Percentiles rank a stretch among this genome's conserved stretches.
Evolutionary conservation across 2,329 filamentous ascomycete genomes (phyloP).

Genomic region (Sporothrix protearum): DNA sequence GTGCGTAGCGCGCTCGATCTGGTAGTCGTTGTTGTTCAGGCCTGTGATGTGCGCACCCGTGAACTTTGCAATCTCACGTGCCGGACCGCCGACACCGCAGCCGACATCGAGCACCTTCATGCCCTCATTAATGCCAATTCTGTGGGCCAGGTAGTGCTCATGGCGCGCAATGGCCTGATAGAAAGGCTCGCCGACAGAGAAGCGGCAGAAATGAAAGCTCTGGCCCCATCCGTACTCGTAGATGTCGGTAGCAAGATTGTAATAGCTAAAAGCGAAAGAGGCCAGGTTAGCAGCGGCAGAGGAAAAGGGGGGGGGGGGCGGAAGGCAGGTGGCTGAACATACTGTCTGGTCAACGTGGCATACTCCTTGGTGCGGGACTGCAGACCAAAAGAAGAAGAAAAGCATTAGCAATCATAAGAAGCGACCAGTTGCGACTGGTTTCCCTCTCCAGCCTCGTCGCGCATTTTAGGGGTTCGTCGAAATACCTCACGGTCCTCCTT

Average conservation of each 20-base stretch:
- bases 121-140: conserved; percentile 77
- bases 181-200: conserved; percentile 81
- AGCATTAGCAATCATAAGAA: neutral
- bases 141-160: conserved; percentile 93
- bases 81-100: conserved; percentile 93
- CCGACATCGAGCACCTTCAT: conserved; percentile 94
- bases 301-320: too few relatives aligned
- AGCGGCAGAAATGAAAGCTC: conserved; percentile 97
- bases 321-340: conserved; percentile 29
- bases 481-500: conserved; percentile 73
- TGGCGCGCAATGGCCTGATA: conserved; percentile 89
- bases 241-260: conserved; percentile 92
- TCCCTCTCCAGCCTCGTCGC: neutral
- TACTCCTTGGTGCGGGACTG: conserved; percentile 81
- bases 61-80: conserved; percentile 94
- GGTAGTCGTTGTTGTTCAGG: conserved; percentile 99
- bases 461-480: conserved; percentile 19
- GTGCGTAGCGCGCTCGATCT: conserved; percentile 85
- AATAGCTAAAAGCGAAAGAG: conserved; percentile 48
- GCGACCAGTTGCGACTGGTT: neutral
- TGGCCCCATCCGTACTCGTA: conserved; percentile 98
- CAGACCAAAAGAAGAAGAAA: neutral
- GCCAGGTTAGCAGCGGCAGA: neutral
- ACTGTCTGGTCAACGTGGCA: conserved; percentile 89
- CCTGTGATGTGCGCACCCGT: conserved; percentile 84